phyloP scores from a whole-genome alignment of 352 stramenopile genomes.

The Pythium brachiatum region DNA sequence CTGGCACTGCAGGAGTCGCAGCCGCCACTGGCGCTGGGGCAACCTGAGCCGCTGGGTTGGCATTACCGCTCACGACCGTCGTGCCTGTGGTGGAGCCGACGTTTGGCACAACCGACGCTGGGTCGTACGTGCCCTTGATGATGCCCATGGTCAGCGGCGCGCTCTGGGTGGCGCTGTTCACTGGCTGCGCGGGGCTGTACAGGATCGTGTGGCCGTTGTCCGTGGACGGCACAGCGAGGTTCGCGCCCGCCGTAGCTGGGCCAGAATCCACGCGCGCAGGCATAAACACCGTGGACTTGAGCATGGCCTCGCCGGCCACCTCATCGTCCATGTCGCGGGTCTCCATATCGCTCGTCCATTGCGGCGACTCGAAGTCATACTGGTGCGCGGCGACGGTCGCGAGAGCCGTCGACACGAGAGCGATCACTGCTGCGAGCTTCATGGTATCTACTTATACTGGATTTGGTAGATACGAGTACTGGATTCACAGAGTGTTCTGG shows the following conservation, averaged over 20 bases:
- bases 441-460: slow-evolving; percentile 3
- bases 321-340: background rate
- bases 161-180: background rate
- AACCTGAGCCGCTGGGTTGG: slow-evolving; percentile 1
- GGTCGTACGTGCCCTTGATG: slow-evolving; percentile 17
- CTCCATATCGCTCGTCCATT: slow-evolving; percentile 7
- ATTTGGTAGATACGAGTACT: background rate
- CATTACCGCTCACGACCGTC: slow-evolving; percentile 1
- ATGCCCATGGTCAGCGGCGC: slow-evolving; percentile 13
- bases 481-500: slow-evolving; percentile 1
- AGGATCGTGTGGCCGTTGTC: slow-evolving; percentile 18
- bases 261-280: slow-evolving; percentile 18
- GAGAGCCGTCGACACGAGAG: slow-evolving; percentile 9
- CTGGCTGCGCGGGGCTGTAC: slow-evolving; percentile 5
- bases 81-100: background rate
- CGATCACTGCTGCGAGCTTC: slow-evolving; percentile 18
- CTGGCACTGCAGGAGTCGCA: background rate
- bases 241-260: slow-evolving; percentile 4
- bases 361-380: slow-evolving; percentile 14
- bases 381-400: slow-evolving; percentile 12
- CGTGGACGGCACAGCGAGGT: slow-evolving; percentile 16
- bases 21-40: background rate
- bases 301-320: slow-evolving; percentile 13
- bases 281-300: slow-evolving; percentile 25
- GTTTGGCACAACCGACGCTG: slow-evolving; percentile 2